These are phyloP conservation scores for Hyphodiscus sp. DNA, from an alignment of 2,329 filamentous ascomycete species.

Conservation along the genomic window DNA sequence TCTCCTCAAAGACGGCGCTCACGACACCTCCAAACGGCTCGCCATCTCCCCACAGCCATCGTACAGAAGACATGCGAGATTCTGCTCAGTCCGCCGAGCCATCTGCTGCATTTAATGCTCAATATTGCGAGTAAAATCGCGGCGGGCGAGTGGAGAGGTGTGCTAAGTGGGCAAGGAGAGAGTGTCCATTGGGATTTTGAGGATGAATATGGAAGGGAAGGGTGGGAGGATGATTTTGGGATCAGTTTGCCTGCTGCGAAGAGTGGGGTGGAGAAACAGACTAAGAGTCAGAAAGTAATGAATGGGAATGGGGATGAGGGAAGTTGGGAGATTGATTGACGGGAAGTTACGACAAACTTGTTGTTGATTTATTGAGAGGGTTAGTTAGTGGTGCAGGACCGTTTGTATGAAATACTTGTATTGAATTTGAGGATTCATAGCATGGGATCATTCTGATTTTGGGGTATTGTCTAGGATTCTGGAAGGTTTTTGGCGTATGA, in stretches of 20 bases:
- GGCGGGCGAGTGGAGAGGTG: conserved; percentile 55
- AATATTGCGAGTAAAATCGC: conserved; percentile 73
- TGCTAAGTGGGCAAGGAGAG: conserved; percentile 48
- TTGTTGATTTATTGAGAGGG: background rate
- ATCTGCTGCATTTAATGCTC: conserved; percentile 73
- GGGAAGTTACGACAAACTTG: too few relatives aligned
- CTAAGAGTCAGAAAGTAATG: conserved; percentile 1
- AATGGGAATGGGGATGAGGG: conserved; percentile 8
- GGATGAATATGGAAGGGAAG: conserved; percentile 40
- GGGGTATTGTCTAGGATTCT: background rate
- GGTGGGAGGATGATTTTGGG: conserved; percentile 53
- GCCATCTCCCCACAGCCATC: conserved; percentile 54
- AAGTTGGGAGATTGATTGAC: conserved; percentile 21
- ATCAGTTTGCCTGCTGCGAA: conserved; percentile 26
- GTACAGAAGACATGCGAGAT: conserved; percentile 72
- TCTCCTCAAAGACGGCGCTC: conserved; percentile 39
- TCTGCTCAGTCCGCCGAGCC: conserved; percentile 71
- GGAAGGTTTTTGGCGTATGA: background rate
- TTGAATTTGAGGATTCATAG: background rate
- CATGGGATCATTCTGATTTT: background rate
- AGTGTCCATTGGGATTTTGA: conserved; percentile 53
- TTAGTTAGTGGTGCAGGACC: background rate
- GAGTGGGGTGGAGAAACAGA: background rate
- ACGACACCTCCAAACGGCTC: conserved; percentile 38
- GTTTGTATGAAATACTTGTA: background rate